These are phyloP conservation scores for Microsporum ferrugineum DNA, from an alignment of 2,329 filamentous ascomycete genomes.

Conservation along the genomic window DNA sequence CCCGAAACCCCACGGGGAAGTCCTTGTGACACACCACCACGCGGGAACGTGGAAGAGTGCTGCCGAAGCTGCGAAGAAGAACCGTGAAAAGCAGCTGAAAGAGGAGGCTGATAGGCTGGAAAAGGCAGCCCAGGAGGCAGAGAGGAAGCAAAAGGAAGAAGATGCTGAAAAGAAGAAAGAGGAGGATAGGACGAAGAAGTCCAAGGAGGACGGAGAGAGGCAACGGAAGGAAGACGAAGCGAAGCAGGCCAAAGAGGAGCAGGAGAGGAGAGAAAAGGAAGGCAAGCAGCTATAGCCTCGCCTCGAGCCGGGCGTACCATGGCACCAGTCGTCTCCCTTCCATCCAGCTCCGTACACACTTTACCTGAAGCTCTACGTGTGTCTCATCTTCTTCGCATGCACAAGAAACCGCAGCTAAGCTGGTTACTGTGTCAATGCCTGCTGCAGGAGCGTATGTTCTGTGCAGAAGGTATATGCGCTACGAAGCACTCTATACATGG, in stretches of 20 bases:
- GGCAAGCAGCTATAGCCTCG: neutral
- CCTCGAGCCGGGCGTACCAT: too few species aligned
- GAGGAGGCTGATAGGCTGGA: slow-evolving; percentile 5
- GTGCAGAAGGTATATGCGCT: too few species aligned
- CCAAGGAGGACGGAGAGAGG: neutral
- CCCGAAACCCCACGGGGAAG: slow-evolving; percentile 13
- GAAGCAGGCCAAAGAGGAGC: neutral
- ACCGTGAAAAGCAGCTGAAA: slow-evolving; percentile 3
- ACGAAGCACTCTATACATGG: too few species aligned
- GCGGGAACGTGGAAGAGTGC: slow-evolving; percentile 11
- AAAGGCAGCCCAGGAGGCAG: slow-evolving; percentile 4
- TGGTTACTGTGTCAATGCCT: too few species aligned
- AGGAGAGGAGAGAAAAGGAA: neutral
- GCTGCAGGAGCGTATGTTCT: too few species aligned
- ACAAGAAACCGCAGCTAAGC: too few species aligned
- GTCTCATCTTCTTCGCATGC: too few species aligned
- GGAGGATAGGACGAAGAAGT: neutral
- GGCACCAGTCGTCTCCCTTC: neutral
- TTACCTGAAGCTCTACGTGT: too few species aligned
- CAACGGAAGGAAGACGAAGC: neutral
- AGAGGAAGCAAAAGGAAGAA: slow-evolving; percentile 3
- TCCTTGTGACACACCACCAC: slow-evolving; percentile 12
- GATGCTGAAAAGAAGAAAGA: neutral
- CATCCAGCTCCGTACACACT: neutral
- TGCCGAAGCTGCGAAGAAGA: slow-evolving; percentile 6